These are phyloP conservation scores for Raffaelea albimanens DNA, from an alignment of 2,329 filamentous ascomycete species.

Conservation along the genomic window DNA sequence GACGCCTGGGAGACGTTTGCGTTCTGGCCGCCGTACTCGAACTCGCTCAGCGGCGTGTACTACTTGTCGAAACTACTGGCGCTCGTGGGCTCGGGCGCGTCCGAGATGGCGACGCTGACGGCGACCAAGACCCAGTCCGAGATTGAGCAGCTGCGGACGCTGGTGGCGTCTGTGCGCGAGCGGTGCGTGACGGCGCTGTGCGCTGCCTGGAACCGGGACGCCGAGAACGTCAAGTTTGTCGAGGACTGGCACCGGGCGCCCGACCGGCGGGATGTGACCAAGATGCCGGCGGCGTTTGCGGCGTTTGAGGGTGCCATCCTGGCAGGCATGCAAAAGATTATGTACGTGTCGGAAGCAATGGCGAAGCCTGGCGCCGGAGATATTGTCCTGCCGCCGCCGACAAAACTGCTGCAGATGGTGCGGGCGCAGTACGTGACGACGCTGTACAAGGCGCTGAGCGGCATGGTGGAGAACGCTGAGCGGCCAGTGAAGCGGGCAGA, in stretches of 20 bases:
- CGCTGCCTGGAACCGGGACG: slow-evolving; percentile 86
- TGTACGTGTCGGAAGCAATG: slow-evolving; percentile 84
- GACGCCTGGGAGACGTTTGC: slow-evolving; percentile 89
- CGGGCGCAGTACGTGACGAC: slow-evolving; percentile 87
- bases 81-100: slow-evolving; percentile 76
- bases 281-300: slow-evolving; percentile 79
- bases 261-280: slow-evolving; percentile 78
- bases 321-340: slow-evolving; percentile 83
- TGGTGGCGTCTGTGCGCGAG: slow-evolving; percentile 74
- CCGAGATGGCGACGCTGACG: slow-evolving; percentile 68
- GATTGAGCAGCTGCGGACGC: slow-evolving; percentile 61
- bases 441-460: slow-evolving; percentile 85
- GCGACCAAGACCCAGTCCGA: slow-evolving; percentile 36
- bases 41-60: slow-evolving; percentile 83
- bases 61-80: slow-evolving; percentile 77
- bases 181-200: slow-evolving; percentile 78
- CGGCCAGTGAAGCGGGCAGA: slow-evolving; percentile 56
- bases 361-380: slow-evolving; percentile 62
- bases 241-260: slow-evolving; percentile 87
- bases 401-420: slow-evolving; percentile 84
- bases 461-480: slow-evolving; percentile 96
- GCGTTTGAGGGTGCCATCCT: slow-evolving; percentile 78
- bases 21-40: slow-evolving; percentile 92
- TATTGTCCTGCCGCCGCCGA: slow-evolving; percentile 75
- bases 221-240: slow-evolving; percentile 82